phyloP scores from a whole-genome alignment of 257 asterid genomes.

The Penstemon davidsonii region DNA sequence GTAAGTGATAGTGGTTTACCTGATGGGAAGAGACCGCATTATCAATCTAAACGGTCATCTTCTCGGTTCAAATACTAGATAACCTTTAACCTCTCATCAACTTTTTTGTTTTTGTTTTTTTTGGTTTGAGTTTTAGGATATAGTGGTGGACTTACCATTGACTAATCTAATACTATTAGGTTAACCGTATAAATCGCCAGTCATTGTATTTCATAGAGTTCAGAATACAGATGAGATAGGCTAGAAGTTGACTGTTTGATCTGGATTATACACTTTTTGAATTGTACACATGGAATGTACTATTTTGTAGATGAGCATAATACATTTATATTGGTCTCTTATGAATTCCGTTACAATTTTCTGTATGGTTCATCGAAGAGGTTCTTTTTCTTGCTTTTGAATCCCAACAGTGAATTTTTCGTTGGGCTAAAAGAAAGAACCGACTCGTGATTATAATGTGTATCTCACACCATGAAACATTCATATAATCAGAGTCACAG shows the following conservation, averaged over 20 bases:
- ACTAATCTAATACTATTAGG: background rate
- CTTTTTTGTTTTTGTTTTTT: background rate
- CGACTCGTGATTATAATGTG: background rate
- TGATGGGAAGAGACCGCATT: constrained; percentile 44
- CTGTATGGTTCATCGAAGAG: background rate
- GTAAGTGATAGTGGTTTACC: constrained; percentile 74
- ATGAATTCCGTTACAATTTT: constrained; percentile 6
- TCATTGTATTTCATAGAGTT: background rate
- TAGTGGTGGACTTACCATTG: no score
- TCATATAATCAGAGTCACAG: no score
- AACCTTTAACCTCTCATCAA: background rate
- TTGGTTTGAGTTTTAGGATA: background rate
- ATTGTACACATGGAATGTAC: constrained; percentile 16
- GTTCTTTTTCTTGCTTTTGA: background rate
- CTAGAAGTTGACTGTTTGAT: constrained; percentile 17
- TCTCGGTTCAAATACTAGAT: constrained; percentile 52
- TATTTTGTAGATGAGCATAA: background rate
- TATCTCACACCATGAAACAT: no score
- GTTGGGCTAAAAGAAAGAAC: background rate
- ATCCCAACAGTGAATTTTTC: background rate
- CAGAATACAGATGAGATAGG: background rate
- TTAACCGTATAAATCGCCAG: background rate
- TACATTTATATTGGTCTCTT: constrained; percentile 17
- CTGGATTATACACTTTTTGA: constrained; percentile 9
- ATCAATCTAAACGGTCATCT: constrained; percentile 43